These are phyloP conservation scores for Exophiala viscosa DNA, from an alignment of 2,329 filamentous ascomycete species.

Conservation along the genomic window DNA sequence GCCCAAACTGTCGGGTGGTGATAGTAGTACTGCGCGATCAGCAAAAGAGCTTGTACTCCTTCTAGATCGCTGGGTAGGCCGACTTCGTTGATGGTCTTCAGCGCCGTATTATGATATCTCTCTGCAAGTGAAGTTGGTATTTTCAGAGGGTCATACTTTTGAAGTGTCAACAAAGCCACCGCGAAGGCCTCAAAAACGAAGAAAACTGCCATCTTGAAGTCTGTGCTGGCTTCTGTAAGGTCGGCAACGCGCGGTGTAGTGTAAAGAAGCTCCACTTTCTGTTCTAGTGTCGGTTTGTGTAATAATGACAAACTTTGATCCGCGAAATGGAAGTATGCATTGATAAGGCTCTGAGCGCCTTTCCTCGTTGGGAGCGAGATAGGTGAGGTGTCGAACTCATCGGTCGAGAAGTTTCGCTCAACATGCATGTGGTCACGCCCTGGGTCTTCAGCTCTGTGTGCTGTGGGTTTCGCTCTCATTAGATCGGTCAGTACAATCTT, in stretches of 20 bases:
- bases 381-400: conserved; percentile 8
- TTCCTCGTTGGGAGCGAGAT: conserved; percentile 11
- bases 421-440: background rate
- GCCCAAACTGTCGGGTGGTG: conserved; percentile 15
- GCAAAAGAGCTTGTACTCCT: conserved; percentile 15
- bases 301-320: conserved; percentile 12
- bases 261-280: conserved; percentile 8
- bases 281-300: conserved; percentile 10
- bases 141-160: conserved; percentile 16
- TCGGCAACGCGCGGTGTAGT: conserved; percentile 5
- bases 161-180: conserved; percentile 11
- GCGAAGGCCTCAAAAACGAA: conserved; percentile 16
- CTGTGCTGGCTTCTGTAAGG: conserved; percentile 1
- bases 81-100: conserved; percentile 4
- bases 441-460: background rate
- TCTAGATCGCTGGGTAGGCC: conserved; percentile 7
- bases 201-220: conserved; percentile 9
- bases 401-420: background rate
- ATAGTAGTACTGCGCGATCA: conserved; percentile 16
- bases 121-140: conserved; percentile 16
- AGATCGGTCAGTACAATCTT: conserved; percentile 10
- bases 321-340: conserved; percentile 16
- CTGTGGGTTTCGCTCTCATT: conserved; percentile 1
- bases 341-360: conserved; percentile 11
- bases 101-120: conserved; percentile 10